A percentile compares a stretch with the other conserved stretches of the same genome.
These are phyloP conservation scores for Corinectria fuckeliana DNA, from an alignment of 2,329 filamentous ascomycete genomes.

Conservation along the genomic window DNA sequence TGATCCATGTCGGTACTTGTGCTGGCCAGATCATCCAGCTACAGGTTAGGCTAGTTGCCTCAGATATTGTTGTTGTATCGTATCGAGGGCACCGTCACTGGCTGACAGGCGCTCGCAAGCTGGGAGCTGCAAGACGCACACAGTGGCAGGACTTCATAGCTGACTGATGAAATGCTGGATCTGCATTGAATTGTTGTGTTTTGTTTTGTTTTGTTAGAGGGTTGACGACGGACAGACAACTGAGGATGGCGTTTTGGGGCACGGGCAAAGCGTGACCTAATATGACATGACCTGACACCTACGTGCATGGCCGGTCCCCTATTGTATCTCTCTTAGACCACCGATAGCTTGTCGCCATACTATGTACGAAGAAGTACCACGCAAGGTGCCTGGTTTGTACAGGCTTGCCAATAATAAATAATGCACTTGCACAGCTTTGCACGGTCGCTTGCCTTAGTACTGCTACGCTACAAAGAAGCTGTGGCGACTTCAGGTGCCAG, in stretches of 20 bases:
- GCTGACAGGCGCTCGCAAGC: not conserved
- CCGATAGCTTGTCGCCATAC: too few species aligned
- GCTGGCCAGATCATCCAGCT: not conserved
- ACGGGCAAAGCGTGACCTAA: slow-evolving; percentile 37
- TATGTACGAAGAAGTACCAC: not conserved
- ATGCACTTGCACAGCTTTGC: too few species aligned
- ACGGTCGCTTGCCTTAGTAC: too few species aligned
- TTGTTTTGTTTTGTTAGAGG: too few species aligned
- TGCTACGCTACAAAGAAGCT: too few species aligned
- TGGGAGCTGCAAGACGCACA: slow-evolving; percentile 16
- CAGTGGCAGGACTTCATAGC: slow-evolving; percentile 12
- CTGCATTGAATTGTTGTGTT: slow-evolving; percentile 16
- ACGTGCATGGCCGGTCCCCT: slow-evolving; percentile 20
- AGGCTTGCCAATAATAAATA: not conserved
- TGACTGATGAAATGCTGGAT: slow-evolving; percentile 12
- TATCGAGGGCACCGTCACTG: not conserved
- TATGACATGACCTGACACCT: slow-evolving; percentile 39
- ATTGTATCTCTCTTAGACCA: not conserved
- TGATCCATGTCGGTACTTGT: slow-evolving; percentile 28
- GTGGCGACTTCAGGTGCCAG: too few species aligned
- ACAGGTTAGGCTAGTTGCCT: not conserved
- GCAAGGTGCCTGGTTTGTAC: not conserved
- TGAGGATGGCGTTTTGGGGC: slow-evolving; percentile 33
- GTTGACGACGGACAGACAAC: slow-evolving; percentile 28
- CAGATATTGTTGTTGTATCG: not conserved